Evolutionary conservation across 768 basidiomycete genomes (phyloP).

Genomic region (Suillus occidentalis): DNA sequence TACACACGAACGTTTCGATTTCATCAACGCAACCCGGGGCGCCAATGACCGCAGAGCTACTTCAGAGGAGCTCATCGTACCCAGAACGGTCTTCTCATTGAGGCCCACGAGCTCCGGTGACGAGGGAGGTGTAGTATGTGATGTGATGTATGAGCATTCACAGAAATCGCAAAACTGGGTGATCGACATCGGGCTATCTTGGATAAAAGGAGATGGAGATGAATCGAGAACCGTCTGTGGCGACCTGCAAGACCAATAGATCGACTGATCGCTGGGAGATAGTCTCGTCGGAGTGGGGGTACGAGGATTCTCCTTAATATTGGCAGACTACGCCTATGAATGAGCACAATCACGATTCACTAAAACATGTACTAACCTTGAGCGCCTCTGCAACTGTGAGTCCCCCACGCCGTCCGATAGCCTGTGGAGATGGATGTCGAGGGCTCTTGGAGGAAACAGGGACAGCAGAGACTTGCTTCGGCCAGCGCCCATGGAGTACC

Average conservation of each 20-base stretch:
- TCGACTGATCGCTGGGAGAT: conserved; percentile 7
- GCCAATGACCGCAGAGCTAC: not conserved
- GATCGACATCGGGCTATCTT: conserved; percentile 11
- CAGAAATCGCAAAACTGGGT: conserved; percentile 23
- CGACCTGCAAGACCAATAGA: conserved; percentile 15
- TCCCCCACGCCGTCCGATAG: conserved; percentile 23
- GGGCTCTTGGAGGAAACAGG: conserved; percentile 1
- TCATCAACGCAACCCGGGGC: not conserved
- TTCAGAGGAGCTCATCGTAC: not conserved
- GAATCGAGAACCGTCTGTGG: conserved; percentile 3
- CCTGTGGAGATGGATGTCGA: conserved; percentile 12
- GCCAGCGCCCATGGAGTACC: not conserved
- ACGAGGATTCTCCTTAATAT: not conserved
- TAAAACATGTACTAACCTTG: not conserved
- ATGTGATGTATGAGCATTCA: conserved; percentile 33
- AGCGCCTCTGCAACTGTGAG: conserved; percentile 17
- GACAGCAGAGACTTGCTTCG: not conserved
- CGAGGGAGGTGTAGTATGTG: conserved; percentile 31
- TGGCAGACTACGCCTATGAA: not conserved
- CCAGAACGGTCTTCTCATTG: conserved; percentile 8
- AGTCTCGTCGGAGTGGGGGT: not conserved
- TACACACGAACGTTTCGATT: not conserved
- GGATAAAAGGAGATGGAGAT: conserved; percentile 5
- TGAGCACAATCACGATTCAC: not conserved
- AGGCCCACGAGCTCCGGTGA: conserved; percentile 20